phyloP scores from a whole-genome alignment of 1,284 basidiomycete species.

The Ustilago cynodontis region DNA sequence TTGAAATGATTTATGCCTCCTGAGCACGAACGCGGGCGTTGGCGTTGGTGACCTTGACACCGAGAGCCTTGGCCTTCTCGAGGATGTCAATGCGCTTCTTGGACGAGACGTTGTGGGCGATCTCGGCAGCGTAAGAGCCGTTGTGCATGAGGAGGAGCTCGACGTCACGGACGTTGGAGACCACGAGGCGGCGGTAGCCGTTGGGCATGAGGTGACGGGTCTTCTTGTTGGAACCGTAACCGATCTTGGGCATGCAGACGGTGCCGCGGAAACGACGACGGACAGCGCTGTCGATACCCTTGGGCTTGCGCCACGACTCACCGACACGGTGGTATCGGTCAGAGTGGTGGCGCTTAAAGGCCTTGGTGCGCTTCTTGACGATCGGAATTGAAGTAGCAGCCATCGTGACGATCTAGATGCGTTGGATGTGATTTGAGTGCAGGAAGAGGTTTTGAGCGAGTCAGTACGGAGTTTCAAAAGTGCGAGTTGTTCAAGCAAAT shows the following conservation, averaged over 20 bases:
- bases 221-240: slow-evolving; percentile 71
- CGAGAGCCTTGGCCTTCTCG: slow-evolving; percentile 76
- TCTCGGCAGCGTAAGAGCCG: slow-evolving; percentile 94
- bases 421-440: slow-evolving; percentile 5
- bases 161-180: slow-evolving; percentile 67
- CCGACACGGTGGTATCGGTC: slow-evolving; percentile 69
- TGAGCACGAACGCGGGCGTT: slow-evolving; percentile 95
- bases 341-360: slow-evolving; percentile 69
- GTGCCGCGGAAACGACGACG: slow-evolving; percentile 68
- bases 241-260: slow-evolving; percentile 68
- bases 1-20: slow-evolving; percentile 75
- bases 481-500: not conserved
- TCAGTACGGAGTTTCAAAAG: slow-evolving; percentile 14
- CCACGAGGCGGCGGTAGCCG: slow-evolving; percentile 69
- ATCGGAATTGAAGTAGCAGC: slow-evolving; percentile 67
- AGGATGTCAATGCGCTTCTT: slow-evolving; percentile 94
- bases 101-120: slow-evolving; percentile 96
- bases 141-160: slow-evolving; percentile 78
- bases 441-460: not conserved
- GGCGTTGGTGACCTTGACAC: slow-evolving; percentile 86
- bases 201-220: slow-evolving; percentile 70
- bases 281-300: slow-evolving; percentile 68
- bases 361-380: slow-evolving; percentile 70
- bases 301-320: slow-evolving; percentile 68
- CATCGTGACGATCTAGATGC: slow-evolving; percentile 58